These are phyloP conservation scores for Silene latifolia DNA, from an alignment of 148 eudicot genomes.

Conservation along the genomic window DNA sequence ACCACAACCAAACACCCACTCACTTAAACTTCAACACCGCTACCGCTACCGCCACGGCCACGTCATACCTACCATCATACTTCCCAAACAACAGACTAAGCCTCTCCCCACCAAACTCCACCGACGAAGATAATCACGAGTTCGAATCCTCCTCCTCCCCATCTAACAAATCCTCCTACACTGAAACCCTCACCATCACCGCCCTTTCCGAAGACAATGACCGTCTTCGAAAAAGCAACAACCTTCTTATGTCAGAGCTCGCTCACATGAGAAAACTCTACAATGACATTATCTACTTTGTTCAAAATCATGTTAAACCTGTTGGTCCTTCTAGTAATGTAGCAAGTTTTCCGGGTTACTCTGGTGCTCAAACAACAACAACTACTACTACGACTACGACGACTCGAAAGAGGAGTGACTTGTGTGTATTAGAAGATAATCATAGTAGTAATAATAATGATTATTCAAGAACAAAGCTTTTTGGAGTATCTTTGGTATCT, in stretches of 20 bases:
- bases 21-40: slow-evolving; percentile 14
- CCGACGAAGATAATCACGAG: slow-evolving; percentile 39
- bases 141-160: slow-evolving; percentile 8
- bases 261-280: slow-evolving; percentile 84
- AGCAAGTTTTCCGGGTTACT: no score
- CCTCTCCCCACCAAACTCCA: slow-evolving; percentile 66
- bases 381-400: no score
- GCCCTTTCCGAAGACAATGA: slow-evolving; percentile 78
- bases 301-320: slow-evolving; percentile 87
- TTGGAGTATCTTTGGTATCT: slow-evolving; percentile 64
- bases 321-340: slow-evolving; percentile 31
- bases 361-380: no score
- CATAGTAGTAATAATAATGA: background rate
- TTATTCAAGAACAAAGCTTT: slow-evolving; percentile 43
- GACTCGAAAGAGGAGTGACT: no score
- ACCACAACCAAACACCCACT: slow-evolving; percentile 13
- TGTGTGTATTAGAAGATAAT: slow-evolving; percentile 18
- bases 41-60: background rate
- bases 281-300: slow-evolving; percentile 82
- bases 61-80: slow-evolving; percentile 15
- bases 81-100: slow-evolving; percentile 35
- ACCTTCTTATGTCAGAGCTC: slow-evolving; percentile 65
- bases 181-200: slow-evolving; percentile 21
- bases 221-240: slow-evolving; percentile 63
- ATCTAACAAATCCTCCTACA: slow-evolving; percentile 1